A percentile compares a stretch with the other conserved stretches of the same genome.
Evolutionary conservation across 805 yeast genomes (phyloP).

Genomic region (Ogataea zsoltii): DNA sequence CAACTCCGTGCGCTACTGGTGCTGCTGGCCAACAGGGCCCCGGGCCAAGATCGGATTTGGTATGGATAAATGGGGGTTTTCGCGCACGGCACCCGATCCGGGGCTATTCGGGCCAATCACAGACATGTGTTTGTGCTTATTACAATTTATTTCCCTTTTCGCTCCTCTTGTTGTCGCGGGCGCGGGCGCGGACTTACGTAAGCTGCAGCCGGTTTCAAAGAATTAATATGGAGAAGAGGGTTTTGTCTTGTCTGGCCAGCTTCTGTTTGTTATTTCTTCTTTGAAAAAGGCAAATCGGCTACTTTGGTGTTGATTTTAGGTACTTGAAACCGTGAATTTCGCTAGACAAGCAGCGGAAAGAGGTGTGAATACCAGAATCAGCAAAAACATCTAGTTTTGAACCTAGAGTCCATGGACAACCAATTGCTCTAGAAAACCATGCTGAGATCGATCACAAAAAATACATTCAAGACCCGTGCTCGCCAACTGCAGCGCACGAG

Average conservation of each 20-base stretch:
- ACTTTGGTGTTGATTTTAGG: no score
- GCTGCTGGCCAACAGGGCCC: background rate
- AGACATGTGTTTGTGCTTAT: constrained; percentile 10
- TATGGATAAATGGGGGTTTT: constrained; percentile 5
- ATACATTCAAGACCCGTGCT: constrained; percentile 24
- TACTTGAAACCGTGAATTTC: background rate
- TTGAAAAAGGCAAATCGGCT: background rate
- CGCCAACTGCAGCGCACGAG: constrained; percentile 3
- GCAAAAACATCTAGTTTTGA: background rate
- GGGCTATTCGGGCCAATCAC: constrained; percentile 9
- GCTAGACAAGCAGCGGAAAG: background rate
- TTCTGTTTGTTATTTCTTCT: background rate
- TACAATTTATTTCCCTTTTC: constrained; percentile 3
- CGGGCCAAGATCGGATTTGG: background rate
- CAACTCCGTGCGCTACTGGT: no score
- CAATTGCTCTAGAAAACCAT: constrained; percentile 10
- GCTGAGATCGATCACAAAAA: constrained; percentile 32
- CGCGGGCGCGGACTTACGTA: constrained; percentile 14
- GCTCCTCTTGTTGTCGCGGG: constrained; percentile 1
- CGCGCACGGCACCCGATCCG: constrained; percentile 17
- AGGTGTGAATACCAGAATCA: background rate
- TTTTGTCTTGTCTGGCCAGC: background rate
- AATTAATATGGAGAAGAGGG: constrained; percentile 4
- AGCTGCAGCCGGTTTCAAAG: constrained; percentile 5
- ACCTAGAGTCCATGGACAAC: constrained; percentile 6